phyloP scores from a whole-genome alignment of 352 stramenopile genomes.

The Pythium dissimile region DNA sequence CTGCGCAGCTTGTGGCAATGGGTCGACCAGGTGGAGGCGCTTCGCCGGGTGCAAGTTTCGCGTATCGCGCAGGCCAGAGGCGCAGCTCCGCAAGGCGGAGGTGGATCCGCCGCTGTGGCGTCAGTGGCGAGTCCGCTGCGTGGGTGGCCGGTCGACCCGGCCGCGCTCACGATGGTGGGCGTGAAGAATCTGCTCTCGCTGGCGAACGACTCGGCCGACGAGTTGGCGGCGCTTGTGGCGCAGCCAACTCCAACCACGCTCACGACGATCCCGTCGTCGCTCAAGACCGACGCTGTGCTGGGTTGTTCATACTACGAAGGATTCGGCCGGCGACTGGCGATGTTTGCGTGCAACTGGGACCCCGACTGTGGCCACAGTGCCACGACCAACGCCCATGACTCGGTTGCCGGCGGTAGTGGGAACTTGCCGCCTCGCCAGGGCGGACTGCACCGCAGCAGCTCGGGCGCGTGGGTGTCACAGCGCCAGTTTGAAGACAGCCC shows the following conservation, averaged over 20 bases:
- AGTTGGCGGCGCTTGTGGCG: conserved; percentile 2
- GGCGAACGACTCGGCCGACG: conserved; percentile 14
- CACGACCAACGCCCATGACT: background rate
- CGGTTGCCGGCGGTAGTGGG: background rate
- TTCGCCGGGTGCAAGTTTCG: conserved; percentile 59
- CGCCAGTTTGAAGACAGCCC: conserved; percentile 54
- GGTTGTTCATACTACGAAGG: conserved; percentile 77
- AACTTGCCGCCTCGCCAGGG: conserved; percentile 13
- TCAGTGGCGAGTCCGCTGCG: conserved; percentile 38
- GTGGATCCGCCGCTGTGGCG: conserved; percentile 5
- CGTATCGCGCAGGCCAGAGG: conserved; percentile 49
- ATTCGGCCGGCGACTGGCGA: conserved; percentile 54
- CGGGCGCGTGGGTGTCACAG: conserved; percentile 56
- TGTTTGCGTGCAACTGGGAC: conserved; percentile 83
- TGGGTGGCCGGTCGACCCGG: conserved; percentile 71
- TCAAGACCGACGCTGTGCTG: conserved; percentile 62
- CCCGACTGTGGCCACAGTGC: conserved; percentile 54
- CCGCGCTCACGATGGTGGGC: conserved; percentile 52
- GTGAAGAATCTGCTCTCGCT: conserved; percentile 62
- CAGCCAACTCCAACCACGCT: background rate
- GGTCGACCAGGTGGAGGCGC: conserved; percentile 77
- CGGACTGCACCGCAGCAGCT: conserved; percentile 55
- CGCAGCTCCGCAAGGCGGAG: conserved; percentile 22
- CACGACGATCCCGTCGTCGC: conserved; percentile 36
- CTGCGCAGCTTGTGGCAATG: conserved; percentile 74